These are phyloP conservation scores for Mycena galericulata DNA, from an alignment of 768 basidiomycete genomes.

Conservation along the genomic window DNA sequence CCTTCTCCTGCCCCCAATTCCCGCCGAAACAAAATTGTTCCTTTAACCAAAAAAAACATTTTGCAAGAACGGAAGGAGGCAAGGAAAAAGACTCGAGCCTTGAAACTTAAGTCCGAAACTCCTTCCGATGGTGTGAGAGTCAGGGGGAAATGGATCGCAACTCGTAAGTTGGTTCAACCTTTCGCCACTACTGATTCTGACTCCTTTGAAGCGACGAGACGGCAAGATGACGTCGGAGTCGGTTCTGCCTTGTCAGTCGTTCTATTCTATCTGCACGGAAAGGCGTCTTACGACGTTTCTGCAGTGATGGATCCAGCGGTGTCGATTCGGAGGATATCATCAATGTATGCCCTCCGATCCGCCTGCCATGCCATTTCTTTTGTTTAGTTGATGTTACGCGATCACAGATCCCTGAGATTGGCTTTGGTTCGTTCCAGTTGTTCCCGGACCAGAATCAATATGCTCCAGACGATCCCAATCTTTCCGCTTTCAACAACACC, in stretches of 20 bases:
- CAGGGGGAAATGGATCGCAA: slow-evolving; percentile 70
- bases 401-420: slow-evolving; percentile 61
- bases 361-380: background rate
- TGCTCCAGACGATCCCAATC: slow-evolving; percentile 58
- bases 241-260: slow-evolving; percentile 57
- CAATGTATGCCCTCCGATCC: slow-evolving; percentile 35
- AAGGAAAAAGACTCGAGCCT: slow-evolving; percentile 57
- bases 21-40: slow-evolving; percentile 43
- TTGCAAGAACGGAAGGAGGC: slow-evolving; percentile 61
- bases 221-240: slow-evolving; percentile 55
- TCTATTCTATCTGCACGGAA: background rate
- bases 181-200: slow-evolving; percentile 19
- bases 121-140: slow-evolving; percentile 58
- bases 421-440: slow-evolving; percentile 69
- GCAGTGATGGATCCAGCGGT: slow-evolving; percentile 67
- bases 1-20: slow-evolving; percentile 54
- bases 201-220: slow-evolving; percentile 55
- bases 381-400: background rate
- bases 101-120: slow-evolving; percentile 48
- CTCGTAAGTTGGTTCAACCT: slow-evolving; percentile 50
- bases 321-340: slow-evolving; percentile 76
- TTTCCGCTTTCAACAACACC: slow-evolving; percentile 64
- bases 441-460: slow-evolving; percentile 79
- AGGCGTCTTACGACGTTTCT: too few relatives aligned
- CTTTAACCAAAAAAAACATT: slow-evolving; percentile 60